Evolutionary conservation across 2,329 filamentous ascomycete genomes (phyloP).

Genomic region (Ceratocystis albifundus): DNA sequence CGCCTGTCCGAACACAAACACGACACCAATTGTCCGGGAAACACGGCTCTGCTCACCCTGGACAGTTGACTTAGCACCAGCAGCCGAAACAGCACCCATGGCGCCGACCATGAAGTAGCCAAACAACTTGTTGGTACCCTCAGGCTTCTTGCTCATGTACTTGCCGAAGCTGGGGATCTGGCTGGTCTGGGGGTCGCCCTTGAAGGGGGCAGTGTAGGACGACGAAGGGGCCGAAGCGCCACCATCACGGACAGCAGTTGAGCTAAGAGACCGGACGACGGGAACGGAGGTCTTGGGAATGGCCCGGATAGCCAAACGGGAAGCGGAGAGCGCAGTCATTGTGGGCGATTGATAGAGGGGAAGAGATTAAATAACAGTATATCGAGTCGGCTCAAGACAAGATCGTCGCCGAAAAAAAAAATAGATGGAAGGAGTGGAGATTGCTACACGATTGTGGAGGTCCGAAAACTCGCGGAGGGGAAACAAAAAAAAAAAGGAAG

Average conservation of each 20-base stretch:
- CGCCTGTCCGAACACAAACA: background rate
- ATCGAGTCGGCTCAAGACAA: slow-evolving; percentile 3
- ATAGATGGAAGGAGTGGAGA: slow-evolving; percentile 20
- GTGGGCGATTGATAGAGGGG: slow-evolving; percentile 28
- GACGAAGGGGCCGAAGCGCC: slow-evolving; percentile 33
- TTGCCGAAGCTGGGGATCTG: slow-evolving; percentile 82
- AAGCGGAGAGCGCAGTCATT: slow-evolving; percentile 60
- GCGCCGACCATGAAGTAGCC: slow-evolving; percentile 98
- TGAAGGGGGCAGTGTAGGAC: slow-evolving; percentile 53
- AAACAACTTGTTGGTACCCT: slow-evolving; percentile 72
- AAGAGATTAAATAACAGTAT: background rate
- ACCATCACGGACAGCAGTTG: slow-evolving; percentile 38
- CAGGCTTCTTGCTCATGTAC: slow-evolving; percentile 61
- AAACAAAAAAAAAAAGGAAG: slow-evolving; percentile 18
- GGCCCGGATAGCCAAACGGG: slow-evolving; percentile 57
- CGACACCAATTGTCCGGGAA: slow-evolving; percentile 11
- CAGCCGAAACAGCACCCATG: slow-evolving; percentile 81
- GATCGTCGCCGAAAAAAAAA: slow-evolving; percentile 7
- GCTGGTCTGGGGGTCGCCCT: slow-evolving; percentile 45
- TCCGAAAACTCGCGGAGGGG: slow-evolving; percentile 25
- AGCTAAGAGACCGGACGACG: slow-evolving; percentile 45
- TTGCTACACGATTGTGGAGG: slow-evolving; percentile 23
- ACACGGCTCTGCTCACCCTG: slow-evolving; percentile 58
- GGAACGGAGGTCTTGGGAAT: slow-evolving; percentile 34
- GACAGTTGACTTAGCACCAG: slow-evolving; percentile 94